Evolutionary conservation across 176 grass and related monocot species (phyloP).

Genomic region (Poa pratensis): DNA sequence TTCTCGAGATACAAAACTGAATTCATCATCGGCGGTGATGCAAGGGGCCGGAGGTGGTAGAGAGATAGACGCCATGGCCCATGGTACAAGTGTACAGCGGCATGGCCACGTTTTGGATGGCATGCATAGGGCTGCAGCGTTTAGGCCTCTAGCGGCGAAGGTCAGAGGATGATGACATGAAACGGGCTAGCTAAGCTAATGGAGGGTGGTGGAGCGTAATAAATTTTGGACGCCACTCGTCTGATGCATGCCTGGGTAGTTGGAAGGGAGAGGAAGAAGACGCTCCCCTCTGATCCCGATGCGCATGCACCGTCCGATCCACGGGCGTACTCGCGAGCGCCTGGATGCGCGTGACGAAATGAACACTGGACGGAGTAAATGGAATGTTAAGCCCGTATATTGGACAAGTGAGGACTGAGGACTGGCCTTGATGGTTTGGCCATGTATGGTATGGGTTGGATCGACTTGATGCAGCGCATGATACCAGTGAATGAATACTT

Average conservation of each 20-base stretch:
- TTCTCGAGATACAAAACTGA: neutral
- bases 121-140: neutral
- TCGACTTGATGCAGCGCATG: neutral
- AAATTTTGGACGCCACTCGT: neutral
- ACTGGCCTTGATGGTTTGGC: constrained; percentile 1
- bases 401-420: neutral
- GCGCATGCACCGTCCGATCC: neutral
- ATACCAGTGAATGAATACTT: neutral
- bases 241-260: constrained; percentile 3
- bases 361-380: neutral
- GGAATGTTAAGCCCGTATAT: constrained; percentile 13
- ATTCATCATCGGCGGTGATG: neutral
- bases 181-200: constrained; percentile 28
- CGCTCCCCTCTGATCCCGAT: neutral
- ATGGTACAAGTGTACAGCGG: neutral
- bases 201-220: neutral
- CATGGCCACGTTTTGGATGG: constrained; percentile 8
- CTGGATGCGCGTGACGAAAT: neutral
- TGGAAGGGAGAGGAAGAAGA: neutral
- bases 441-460: neutral
- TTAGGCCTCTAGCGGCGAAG: neutral
- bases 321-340: too few relatives aligned
- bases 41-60: neutral
- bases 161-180: constrained; percentile 13
- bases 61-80: neutral